phyloP scores from a whole-genome alignment of 1,139 yeast species.

The Protomyces gravidus region DNA sequence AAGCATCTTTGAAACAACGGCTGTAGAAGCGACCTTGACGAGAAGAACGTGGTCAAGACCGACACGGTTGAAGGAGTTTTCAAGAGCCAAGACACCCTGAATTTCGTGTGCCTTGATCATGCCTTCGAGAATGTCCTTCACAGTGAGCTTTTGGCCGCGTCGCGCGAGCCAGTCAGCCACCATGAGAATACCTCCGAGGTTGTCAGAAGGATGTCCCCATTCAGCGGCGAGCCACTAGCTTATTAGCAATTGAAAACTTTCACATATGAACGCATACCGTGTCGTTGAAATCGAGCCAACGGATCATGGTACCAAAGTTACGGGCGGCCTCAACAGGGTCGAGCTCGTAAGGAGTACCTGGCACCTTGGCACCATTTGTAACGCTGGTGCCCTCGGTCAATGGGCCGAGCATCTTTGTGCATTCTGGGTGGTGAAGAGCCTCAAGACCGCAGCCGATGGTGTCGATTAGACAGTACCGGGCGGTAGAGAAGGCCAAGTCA shows the following conservation, averaged over 20 bases:
- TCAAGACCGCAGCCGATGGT: slow-evolving; percentile 61
- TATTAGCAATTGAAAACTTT: neutral
- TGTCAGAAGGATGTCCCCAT: slow-evolving; percentile 64
- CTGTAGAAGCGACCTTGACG: slow-evolving; percentile 60
- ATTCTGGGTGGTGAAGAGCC: slow-evolving; percentile 53
- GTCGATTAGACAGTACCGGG: slow-evolving; percentile 49
- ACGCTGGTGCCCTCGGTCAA: slow-evolving; percentile 54
- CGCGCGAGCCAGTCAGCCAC: slow-evolving; percentile 56
- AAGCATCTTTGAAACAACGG: slow-evolving; percentile 54
- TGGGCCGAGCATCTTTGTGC: slow-evolving; percentile 50
- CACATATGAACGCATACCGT: neutral
- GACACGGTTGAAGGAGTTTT: slow-evolving; percentile 55
- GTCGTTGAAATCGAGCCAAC: slow-evolving; percentile 60
- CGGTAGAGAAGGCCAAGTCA: slow-evolving; percentile 46
- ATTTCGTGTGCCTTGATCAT: slow-evolving; percentile 62
- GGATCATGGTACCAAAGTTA: slow-evolving; percentile 53
- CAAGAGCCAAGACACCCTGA: slow-evolving; percentile 55
- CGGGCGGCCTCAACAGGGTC: slow-evolving; percentile 59
- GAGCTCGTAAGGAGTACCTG: slow-evolving; percentile 50
- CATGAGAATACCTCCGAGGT: slow-evolving; percentile 55
- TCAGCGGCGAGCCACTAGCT: slow-evolving; percentile 61
- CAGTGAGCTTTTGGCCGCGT: slow-evolving; percentile 45
- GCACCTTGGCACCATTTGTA: slow-evolving; percentile 53
- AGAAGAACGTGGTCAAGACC: slow-evolving; percentile 59
- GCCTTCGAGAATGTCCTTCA: slow-evolving; percentile 50